These are phyloP conservation scores for Vitis labrusca DNA, from an alignment of 164 flowering plant species.

Conservation along the genomic window DNA sequence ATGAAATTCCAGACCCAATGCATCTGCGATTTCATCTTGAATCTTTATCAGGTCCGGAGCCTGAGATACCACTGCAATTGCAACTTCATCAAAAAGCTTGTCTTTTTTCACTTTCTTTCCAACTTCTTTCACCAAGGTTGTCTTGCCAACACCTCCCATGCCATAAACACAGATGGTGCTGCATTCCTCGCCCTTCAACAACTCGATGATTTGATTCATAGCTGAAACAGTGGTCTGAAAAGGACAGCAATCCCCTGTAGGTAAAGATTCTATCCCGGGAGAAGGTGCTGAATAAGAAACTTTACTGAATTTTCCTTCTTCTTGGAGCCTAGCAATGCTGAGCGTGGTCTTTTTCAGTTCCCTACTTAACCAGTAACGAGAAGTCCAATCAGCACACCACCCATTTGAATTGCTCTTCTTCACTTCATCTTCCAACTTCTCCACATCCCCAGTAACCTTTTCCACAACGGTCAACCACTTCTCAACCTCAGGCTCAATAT, in stretches of 20 bases:
- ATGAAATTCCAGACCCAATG: not conserved
- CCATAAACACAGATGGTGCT: not conserved
- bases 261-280: not conserved
- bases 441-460: too few relatives aligned
- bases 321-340: not conserved
- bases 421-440: not conserved
- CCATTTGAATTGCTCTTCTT: not conserved
- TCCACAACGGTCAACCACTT: too few relatives aligned
- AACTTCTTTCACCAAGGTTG: not conserved
- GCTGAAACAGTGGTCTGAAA: not conserved
- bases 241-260: not conserved
- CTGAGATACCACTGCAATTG: not conserved
- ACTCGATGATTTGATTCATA: not conserved
- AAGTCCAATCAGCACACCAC: not conserved
- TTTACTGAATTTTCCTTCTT: not conserved
- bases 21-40: not conserved
- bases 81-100: not conserved
- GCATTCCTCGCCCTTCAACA: not conserved
- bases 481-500: too few relatives aligned
- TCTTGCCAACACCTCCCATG: not conserved
- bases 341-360: not conserved
- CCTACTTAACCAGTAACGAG: not conserved
- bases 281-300: not conserved
- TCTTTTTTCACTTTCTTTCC: not conserved
- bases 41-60: not conserved